Conservation (phyloP, 768 basidiomycete genomes). For the Boletus reticuloceps region DNA sequence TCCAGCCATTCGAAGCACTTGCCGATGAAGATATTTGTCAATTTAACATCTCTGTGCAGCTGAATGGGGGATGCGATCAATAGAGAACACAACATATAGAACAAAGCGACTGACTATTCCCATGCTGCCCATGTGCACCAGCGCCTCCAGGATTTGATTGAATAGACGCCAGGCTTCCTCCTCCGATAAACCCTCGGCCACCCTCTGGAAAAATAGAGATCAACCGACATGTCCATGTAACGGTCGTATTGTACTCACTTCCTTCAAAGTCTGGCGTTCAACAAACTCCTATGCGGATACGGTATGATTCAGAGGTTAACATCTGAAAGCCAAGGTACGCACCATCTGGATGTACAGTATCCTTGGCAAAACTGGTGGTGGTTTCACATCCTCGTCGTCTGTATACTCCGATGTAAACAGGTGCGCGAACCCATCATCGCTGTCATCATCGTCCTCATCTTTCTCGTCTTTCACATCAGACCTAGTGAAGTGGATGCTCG, state of each 20-base stretch:
- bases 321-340: slow-evolving; percentile 2
- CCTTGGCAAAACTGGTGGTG: slow-evolving; percentile 35
- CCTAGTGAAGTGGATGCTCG: slow-evolving; percentile 78
- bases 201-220: slow-evolving; percentile 42
- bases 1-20: slow-evolving; percentile 10
- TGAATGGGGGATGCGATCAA: slow-evolving; percentile 26
- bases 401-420: slow-evolving; percentile 34
- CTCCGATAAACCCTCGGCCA: slow-evolving; percentile 78
- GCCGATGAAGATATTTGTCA: slow-evolving; percentile 95
- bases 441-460: slow-evolving; percentile 44
- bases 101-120: slow-evolving; percentile 64
- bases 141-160: slow-evolving; percentile 84
- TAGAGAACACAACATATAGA: neutral
- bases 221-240: neutral
- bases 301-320: neutral
- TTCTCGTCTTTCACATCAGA: slow-evolving; percentile 40
- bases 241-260: slow-evolving; percentile 41
- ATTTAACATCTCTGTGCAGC: slow-evolving; percentile 87
- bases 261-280: slow-evolving; percentile 85
- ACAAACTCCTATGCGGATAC: slow-evolving; percentile 67
- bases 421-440: slow-evolving; percentile 39
- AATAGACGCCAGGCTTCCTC: slow-evolving; percentile 90
- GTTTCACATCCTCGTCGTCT: slow-evolving; percentile 33
- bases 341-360: slow-evolving; percentile 97
- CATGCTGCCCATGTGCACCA: slow-evolving; percentile 84